These are phyloP conservation scores for Micromonas pusilla DNA, from an alignment of 139 green algal species.

Conservation along the genomic window DNA sequence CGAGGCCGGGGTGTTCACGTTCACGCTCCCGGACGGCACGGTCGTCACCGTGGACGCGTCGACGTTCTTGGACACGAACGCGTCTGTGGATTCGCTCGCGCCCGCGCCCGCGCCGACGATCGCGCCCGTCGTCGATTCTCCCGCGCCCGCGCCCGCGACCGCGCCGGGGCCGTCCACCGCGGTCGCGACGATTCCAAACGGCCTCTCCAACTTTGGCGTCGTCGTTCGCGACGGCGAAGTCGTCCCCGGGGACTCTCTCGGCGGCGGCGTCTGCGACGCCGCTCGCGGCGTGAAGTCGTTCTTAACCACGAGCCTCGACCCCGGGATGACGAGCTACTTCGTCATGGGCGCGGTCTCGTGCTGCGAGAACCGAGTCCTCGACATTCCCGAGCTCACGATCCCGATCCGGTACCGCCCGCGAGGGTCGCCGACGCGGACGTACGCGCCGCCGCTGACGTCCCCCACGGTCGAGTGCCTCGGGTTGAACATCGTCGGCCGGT, in stretches of 20 bases:
- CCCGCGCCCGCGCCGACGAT: not conserved
- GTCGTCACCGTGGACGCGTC: not conserved
- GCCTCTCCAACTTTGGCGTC: not conserved
- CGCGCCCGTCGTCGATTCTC: no score
- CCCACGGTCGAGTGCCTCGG: constrained; percentile 7
- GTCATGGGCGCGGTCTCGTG: constrained; percentile 2
- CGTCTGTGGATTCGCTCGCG: not conserved
- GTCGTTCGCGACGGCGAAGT: not conserved
- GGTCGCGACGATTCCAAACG: not conserved
- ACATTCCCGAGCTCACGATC: not conserved
- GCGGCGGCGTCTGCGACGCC: not conserved
- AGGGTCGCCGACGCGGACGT: not conserved
- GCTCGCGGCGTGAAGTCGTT: constrained; percentile 3
- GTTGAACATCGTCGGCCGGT: not conserved
- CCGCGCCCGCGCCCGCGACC: no score
- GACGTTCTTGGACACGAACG: no score
- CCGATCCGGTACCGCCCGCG: not conserved
- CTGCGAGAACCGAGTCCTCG: not conserved
- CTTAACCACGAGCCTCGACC: not conserved
- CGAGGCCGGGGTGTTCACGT: not conserved
- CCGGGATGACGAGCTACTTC: not conserved
- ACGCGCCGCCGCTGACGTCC: not conserved
- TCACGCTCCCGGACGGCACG: not conserved
- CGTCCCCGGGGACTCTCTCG: not conserved
- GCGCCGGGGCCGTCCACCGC: not conserved